These are phyloP conservation scores for Bruguiera hainesii DNA, from an alignment of 441 rosid genomes.

Conservation along the genomic window DNA sequence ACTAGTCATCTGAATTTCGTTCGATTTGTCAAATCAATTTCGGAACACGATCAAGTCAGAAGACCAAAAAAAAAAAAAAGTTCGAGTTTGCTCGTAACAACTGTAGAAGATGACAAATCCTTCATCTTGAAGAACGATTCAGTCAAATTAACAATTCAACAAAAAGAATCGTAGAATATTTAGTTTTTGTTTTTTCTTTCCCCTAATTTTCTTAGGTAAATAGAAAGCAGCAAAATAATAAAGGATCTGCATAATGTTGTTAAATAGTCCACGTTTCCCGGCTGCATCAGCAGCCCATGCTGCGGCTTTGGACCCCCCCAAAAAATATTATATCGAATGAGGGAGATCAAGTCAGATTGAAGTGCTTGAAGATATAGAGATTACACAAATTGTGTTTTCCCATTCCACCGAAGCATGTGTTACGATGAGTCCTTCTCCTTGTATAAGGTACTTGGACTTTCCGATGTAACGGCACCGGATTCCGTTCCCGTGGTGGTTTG, in stretches of 20 bases:
- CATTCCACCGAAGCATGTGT: not conserved
- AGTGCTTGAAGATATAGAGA: conserved; percentile 22
- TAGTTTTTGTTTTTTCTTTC: not conserved
- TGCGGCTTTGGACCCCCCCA: conserved; percentile 9
- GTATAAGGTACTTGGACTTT: conserved; percentile 31
- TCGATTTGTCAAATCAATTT: too few relatives aligned
- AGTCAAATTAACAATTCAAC: too few relatives aligned
- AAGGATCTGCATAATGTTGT: conserved; percentile 20
- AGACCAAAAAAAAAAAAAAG: too few relatives aligned
- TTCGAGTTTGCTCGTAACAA: too few relatives aligned
- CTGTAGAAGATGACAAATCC: too few relatives aligned
- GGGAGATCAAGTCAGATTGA: conserved; percentile 15
- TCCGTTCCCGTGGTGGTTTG: conserved; percentile 37
- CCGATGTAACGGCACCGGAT: conserved; percentile 30
- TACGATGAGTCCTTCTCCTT: not conserved
- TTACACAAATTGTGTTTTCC: conserved; percentile 27
- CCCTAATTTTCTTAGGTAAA: not conserved
- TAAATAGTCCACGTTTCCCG: conserved; percentile 21
- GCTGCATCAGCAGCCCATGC: conserved; percentile 10
- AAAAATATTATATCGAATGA: not conserved
- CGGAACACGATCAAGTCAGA: too few relatives aligned
- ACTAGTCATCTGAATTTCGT: too few relatives aligned
- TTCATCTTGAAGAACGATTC: too few relatives aligned
- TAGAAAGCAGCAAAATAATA: conserved; percentile 2
- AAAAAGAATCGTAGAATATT: too few relatives aligned